Evolutionary conservation across 768 basidiomycete species (phyloP), one percentile per base, ranked within the genome.

Genomic region (Tephrocybe sp.): DNA sequence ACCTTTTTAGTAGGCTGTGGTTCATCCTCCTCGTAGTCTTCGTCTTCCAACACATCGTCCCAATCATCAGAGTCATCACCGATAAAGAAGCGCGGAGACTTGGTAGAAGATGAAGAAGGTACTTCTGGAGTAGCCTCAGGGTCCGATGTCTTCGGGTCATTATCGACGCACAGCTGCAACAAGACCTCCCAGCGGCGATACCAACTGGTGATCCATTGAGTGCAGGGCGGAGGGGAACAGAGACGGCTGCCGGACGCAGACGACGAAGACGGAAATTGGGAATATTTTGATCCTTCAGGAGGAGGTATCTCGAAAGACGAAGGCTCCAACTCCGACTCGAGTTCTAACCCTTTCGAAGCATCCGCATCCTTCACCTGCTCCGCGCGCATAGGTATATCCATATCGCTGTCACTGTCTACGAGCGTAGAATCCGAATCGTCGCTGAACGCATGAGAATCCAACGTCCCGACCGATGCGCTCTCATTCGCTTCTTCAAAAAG

Each of bases 401-500:
- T 31, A 5, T 52, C 51, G 45, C 63, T 68, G 48, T 77, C 76
- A 44, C 74, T 77, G 57, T 76, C 78, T 20, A 83, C 79, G 16
- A 83, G 70, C 8, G 82, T 83, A n/a, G 69, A 58, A 50, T 83
- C 82, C n/a, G 79, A 77, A 57, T 78, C 78, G 51, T 77, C 76
- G 56, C 74, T 74, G 55, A 62, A 72, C 17, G 61, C 63, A 9
- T 65, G 63, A 2, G 71, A 72, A 3, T 59, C 61, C 2, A 69
- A 68, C 31, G 64, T 60, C 16, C 68, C 71, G 43, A 70, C 54
- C 23, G 60, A 63, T 19, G 69, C 71, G 47, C 57, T 65, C 54
- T 71, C 72, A 23, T 64, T 66, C 16, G 52, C 58, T 33, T 69
- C 65, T 13, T 62, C 63, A 23, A 52, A 52, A 20, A 49, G 30